These are phyloP conservation scores for Alternaria rosae DNA, from an alignment of 2,329 filamentous ascomycete species.

Conservation along the genomic window DNA sequence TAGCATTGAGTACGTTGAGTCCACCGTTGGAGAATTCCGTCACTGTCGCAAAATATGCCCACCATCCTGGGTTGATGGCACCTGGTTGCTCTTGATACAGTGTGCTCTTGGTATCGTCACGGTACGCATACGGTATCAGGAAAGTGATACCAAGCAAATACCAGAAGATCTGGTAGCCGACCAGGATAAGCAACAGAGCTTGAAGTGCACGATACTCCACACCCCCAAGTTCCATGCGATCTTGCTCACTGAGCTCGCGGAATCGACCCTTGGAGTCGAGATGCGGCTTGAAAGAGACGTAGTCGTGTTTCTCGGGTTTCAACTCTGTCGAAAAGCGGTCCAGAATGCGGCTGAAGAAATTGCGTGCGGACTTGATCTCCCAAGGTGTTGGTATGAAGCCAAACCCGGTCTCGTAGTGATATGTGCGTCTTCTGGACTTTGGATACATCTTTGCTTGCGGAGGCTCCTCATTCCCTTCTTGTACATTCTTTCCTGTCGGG, in stretches of 20 bases:
- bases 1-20: constrained; percentile 63
- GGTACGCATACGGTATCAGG: constrained; percentile 56
- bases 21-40: constrained; percentile 64
- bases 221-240: constrained; percentile 58
- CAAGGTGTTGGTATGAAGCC: constrained; percentile 42
- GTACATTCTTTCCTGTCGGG: constrained; percentile 1
- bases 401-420: constrained; percentile 37
- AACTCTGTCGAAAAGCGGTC: constrained; percentile 27
- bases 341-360: constrained; percentile 31
- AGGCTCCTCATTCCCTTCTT: background rate
- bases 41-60: constrained; percentile 53
- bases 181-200: constrained; percentile 57
- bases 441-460: constrained; percentile 17
- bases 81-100: constrained; percentile 49
- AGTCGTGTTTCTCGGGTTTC: constrained; percentile 35
- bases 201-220: constrained; percentile 62
- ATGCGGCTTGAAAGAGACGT: constrained; percentile 42
- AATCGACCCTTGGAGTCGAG: constrained; percentile 43
- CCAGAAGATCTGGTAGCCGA: constrained; percentile 48
- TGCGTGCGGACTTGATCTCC: constrained; percentile 35
- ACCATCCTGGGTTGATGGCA: constrained; percentile 42
- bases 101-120: constrained; percentile 50
- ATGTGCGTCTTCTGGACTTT: constrained; percentile 26
- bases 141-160: constrained; percentile 56
- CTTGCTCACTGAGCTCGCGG: constrained; percentile 49